These are phyloP conservation scores for Claviceps humidiphila DNA, from an alignment of 2,329 filamentous ascomycete species.

Conservation along the genomic window DNA sequence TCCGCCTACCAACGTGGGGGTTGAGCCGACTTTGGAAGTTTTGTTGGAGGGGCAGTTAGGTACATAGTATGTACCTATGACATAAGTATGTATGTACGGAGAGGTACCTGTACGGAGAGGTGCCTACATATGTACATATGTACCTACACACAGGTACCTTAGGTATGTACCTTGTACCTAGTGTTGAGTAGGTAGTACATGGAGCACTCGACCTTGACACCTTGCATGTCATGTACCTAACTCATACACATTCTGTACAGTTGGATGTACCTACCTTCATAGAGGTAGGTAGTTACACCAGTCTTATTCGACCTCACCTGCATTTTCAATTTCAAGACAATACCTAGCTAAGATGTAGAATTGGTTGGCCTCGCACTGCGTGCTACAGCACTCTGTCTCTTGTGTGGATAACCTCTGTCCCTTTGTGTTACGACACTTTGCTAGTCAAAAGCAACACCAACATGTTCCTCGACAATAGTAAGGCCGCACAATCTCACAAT, in stretches of 20 bases:
- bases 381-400: background rate
- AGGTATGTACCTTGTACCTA: no score
- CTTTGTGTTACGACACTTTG: background rate
- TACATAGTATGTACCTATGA: background rate
- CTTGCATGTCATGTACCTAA: no score
- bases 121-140: no score
- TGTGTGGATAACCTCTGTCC: background rate
- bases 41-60: background rate
- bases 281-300: no score
- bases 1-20: background rate
- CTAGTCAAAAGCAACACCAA: background rate
- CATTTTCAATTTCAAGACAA: background rate
- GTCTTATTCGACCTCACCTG: no score
- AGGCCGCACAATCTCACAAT: background rate
- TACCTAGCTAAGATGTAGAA: background rate
- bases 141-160: no score
- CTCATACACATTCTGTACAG: no score
- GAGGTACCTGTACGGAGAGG: background rate
- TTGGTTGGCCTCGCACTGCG: background rate
- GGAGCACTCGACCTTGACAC: no score
- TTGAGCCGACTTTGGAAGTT: background rate
- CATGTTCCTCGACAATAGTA: slow-evolving; percentile 1
- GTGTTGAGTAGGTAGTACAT: no score
- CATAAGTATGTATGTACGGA: background rate
- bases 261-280: no score